phyloP scores from a whole-genome alignment of 2,329 filamentous ascomycete species.

The Blastomyces gilchristii region DNA sequence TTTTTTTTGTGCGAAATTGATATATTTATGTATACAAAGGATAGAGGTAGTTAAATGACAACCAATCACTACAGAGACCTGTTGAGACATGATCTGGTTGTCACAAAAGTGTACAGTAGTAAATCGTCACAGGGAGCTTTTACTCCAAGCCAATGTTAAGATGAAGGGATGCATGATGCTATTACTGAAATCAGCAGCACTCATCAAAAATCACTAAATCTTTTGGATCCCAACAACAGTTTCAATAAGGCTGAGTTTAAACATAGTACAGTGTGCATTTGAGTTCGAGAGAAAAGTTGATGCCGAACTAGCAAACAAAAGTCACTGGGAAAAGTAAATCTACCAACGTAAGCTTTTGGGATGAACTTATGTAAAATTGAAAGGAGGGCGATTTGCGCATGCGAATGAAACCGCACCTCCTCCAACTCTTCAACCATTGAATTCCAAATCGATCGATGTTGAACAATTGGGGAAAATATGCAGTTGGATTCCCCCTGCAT shows the following conservation, averaged over 20 bases:
- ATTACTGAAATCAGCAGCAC: too few species aligned
- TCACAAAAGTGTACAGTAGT: too few species aligned
- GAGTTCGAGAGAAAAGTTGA: too few species aligned
- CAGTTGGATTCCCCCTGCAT: not conserved
- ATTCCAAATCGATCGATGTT: not conserved
- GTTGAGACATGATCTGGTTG: not conserved
- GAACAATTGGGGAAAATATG: not conserved
- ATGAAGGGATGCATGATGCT: not conserved
- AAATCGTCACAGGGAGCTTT: too few species aligned
- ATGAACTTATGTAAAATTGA: not conserved
- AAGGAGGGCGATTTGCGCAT: not conserved
- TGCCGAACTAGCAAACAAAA: not conserved
- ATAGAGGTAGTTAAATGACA: too few species aligned
- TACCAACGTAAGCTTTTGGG: not conserved
- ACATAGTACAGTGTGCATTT: too few species aligned
- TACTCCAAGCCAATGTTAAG: not conserved
- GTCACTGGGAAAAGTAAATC: too few species aligned
- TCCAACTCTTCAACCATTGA: not conserved
- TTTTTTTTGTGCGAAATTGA: not conserved
- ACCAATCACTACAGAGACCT: not conserved
- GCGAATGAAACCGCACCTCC: not conserved
- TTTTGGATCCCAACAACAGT: too few species aligned
- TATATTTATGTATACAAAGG: not conserved
- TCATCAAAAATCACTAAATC: too few species aligned
- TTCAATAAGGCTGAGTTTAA: too few species aligned